Conservation (phyloP, 768 basidiomycete species). For the Strobilomyces echinocephalus region DNA sequence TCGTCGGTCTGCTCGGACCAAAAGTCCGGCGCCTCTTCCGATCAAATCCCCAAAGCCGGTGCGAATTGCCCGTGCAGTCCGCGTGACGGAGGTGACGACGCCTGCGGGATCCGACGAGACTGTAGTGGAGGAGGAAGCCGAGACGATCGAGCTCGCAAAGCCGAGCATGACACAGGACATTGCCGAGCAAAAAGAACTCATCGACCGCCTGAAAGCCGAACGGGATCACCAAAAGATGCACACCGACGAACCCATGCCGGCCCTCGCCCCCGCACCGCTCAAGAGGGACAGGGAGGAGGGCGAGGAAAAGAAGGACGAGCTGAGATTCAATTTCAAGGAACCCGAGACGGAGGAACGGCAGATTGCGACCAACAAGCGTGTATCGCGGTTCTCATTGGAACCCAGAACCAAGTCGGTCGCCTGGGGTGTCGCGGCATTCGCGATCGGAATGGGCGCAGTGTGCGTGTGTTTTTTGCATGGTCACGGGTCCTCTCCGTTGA, state of each 20-base stretch:
- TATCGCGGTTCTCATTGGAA: constrained; percentile 50
- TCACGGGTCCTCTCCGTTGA: background rate
- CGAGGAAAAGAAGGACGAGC: constrained; percentile 39
- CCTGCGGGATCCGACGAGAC: constrained; percentile 60
- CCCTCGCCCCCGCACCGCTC: constrained; percentile 28
- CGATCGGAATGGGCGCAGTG: constrained; percentile 77
- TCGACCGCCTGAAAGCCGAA: constrained; percentile 65
- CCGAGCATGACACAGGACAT: constrained; percentile 69
- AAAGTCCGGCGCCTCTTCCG: constrained; percentile 32
- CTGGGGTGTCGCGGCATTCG: constrained; percentile 84
- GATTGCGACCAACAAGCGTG: constrained; percentile 62
- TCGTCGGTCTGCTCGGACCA: constrained; percentile 40
- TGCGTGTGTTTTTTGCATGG: constrained; percentile 37
- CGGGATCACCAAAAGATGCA: constrained; percentile 36
- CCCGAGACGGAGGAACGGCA: constrained; percentile 55
- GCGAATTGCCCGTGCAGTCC: constrained; percentile 19
- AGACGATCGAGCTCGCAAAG: constrained; percentile 52
- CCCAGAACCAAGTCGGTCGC: constrained; percentile 71
- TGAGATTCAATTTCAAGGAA: constrained; percentile 65
- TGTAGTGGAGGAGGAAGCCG: constrained; percentile 60
- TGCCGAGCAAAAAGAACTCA: constrained; percentile 71
- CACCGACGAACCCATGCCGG: constrained; percentile 17
- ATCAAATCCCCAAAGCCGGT: constrained; percentile 33
- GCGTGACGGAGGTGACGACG: constrained; percentile 35
- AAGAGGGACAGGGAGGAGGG: constrained; percentile 49